These are phyloP conservation scores for Monsonia emarginata DNA, from an alignment of 441 rosid genomes.

Conservation along the genomic window DNA sequence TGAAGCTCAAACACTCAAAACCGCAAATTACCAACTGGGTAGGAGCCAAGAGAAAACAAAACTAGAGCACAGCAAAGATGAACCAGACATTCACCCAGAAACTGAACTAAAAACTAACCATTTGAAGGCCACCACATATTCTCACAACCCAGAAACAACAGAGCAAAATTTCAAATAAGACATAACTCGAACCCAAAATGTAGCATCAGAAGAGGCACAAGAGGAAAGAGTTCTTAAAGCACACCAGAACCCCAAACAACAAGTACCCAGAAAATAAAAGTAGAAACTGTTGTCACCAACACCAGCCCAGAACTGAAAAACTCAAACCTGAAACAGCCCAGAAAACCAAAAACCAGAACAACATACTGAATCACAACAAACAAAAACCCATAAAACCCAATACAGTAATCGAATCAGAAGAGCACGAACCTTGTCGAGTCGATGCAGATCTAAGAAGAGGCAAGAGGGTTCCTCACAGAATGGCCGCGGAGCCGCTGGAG, in stretches of 20 bases:
- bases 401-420: conserved; percentile 10
- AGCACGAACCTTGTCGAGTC: conserved; percentile 31
- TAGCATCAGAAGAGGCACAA: not conserved
- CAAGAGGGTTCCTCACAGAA: not conserved
- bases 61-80: not conserved
- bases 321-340: not conserved
- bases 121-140: not conserved
- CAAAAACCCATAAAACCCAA: conserved; percentile 17
- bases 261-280: not conserved
- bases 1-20: conserved; percentile 6
- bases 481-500: not conserved
- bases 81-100: not conserved
- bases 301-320: conserved; percentile 13
- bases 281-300: not conserved
- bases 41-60: too few species aligned
- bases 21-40: too few species aligned
- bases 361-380: not conserved
- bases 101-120: not conserved
- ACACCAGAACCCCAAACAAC: not conserved
- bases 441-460: conserved; percentile 32
- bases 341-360: not conserved
- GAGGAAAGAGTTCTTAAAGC: not conserved
- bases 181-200: conserved; percentile 11
- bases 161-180: not conserved
- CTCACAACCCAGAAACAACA: not conserved